These are phyloP conservation scores for Mycena metata DNA, from an alignment of 768 basidiomycete genomes.

Conservation along the genomic window DNA sequence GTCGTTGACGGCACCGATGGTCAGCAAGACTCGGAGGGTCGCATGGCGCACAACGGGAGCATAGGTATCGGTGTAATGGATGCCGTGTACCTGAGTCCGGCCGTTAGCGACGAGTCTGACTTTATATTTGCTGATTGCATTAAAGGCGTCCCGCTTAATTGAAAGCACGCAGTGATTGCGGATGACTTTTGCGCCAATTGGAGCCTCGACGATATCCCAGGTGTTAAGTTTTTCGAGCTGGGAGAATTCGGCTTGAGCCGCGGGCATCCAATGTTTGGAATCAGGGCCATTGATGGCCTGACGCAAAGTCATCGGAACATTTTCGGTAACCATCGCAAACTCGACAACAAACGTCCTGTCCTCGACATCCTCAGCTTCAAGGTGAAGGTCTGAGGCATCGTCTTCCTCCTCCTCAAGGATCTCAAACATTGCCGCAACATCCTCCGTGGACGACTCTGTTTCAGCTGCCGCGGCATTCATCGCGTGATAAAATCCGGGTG, in stretches of 20 bases:
- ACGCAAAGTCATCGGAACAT: slow-evolving; percentile 15
- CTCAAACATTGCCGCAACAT: slow-evolving; percentile 4
- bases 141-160: slow-evolving; percentile 9
- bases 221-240: slow-evolving; percentile 21
- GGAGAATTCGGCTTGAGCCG: slow-evolving; percentile 9
- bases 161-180: slow-evolving; percentile 6
- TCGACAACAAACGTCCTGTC: slow-evolving; percentile 1
- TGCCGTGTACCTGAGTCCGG: slow-evolving; percentile 51
- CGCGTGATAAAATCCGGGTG: neutral
- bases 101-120: too few relatives aligned
- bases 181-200: slow-evolving; percentile 8
- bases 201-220: slow-evolving; percentile 12
- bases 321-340: slow-evolving; percentile 16
- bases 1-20: slow-evolving; percentile 24
- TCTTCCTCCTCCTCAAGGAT: neutral
- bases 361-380: slow-evolving; percentile 3
- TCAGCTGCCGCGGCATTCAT: neutral
- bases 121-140: slow-evolving; percentile 50
- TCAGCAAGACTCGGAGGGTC: slow-evolving; percentile 39
- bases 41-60: slow-evolving; percentile 43
- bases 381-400: too few relatives aligned
- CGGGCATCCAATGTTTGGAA: slow-evolving; percentile 16
- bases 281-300: slow-evolving; percentile 7
- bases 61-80: slow-evolving; percentile 52
- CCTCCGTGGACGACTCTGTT: neutral